Evolutionary conservation across 257 asterid species (phyloP).

Genomic region (Voacanga thouarsii): DNA sequence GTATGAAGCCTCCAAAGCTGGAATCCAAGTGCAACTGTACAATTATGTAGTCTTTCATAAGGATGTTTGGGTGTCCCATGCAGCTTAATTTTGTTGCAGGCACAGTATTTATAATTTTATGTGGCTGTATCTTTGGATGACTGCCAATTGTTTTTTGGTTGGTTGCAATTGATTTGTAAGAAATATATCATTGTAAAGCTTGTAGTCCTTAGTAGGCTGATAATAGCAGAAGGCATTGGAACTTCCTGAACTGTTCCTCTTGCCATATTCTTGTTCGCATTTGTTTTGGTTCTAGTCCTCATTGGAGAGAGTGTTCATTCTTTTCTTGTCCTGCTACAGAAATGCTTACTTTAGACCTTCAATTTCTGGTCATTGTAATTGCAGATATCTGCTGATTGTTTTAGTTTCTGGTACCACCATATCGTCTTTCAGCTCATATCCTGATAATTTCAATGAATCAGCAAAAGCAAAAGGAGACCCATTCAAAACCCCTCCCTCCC

Average conservation of each 20-base stretch:
- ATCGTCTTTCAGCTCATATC: background rate
- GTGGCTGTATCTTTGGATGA: slow-evolving; percentile 29
- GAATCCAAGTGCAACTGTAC: slow-evolving; percentile 96
- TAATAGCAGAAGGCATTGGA: slow-evolving; percentile 40
- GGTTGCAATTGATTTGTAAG: slow-evolving; percentile 49
- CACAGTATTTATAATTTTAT: slow-evolving; percentile 17
- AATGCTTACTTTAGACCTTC: slow-evolving; percentile 13
- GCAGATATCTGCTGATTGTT: slow-evolving; percentile 19
- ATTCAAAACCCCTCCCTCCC: background rate
- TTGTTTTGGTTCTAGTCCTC: slow-evolving; percentile 30
- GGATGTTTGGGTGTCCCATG: slow-evolving; percentile 6
- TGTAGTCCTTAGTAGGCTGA: slow-evolving; percentile 48
- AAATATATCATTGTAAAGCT: slow-evolving; percentile 62
- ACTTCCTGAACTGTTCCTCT: slow-evolving; percentile 28
- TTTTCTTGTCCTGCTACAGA: slow-evolving; percentile 31
- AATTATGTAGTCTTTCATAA: slow-evolving; percentile 52
- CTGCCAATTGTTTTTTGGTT: slow-evolving; percentile 29
- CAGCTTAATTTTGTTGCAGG: slow-evolving; percentile 18
- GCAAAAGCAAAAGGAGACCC: no score
- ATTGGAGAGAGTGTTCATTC: slow-evolving; percentile 33
- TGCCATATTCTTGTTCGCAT: slow-evolving; percentile 48
- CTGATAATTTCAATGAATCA: background rate
- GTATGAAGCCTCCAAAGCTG: slow-evolving; percentile 67
- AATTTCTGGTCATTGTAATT: slow-evolving; percentile 27
- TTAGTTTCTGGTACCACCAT: background rate